Evolutionary conservation across 768 basidiomycete species (phyloP).

Genomic region (Pleurotus ostreatus): DNA sequence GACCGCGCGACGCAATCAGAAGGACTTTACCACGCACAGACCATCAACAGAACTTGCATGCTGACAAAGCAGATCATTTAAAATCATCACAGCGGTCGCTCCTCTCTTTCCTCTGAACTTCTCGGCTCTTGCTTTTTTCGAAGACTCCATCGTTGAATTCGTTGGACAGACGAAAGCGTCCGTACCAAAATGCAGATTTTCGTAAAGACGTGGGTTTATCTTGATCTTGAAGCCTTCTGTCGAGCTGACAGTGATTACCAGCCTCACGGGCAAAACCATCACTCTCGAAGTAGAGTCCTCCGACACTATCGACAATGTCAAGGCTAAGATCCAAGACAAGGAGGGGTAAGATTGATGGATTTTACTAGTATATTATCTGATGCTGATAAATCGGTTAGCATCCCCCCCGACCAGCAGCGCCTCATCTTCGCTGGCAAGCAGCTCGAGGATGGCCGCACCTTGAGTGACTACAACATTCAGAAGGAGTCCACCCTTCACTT

Average conservation of each 20-base stretch:
- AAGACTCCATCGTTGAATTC: constrained; percentile 89
- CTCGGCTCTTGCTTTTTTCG: constrained; percentile 72
- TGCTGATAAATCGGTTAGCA: constrained; percentile 37
- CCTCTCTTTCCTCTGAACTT: constrained; percentile 18
- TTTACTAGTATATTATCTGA: neutral
- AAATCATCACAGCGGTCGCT: constrained; percentile 17
- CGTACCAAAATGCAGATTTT: constrained; percentile 89
- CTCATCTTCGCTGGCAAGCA: constrained; percentile 99
- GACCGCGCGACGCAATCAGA: constrained; percentile 7
- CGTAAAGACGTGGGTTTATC: constrained; percentile 80
- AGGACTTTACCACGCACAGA: constrained; percentile 27
- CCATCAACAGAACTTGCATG: constrained; percentile 32
- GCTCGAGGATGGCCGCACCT: constrained; percentile 97
- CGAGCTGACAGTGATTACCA: constrained; percentile 23
- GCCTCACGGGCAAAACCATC: constrained; percentile 99
- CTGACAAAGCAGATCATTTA: constrained; percentile 29
- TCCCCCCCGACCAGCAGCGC: constrained; percentile 93
- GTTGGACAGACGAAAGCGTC: constrained; percentile 88
- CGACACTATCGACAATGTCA: constrained; percentile 97
- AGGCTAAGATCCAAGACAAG: constrained; percentile 97
- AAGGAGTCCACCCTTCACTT: constrained; percentile 99
- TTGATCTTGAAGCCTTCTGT: neutral
- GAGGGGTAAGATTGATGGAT: constrained; percentile 60
- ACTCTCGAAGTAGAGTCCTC: constrained; percentile 97
- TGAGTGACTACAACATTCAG: constrained; percentile 96